Evolutionary conservation across 805 yeast genomes (phyloP).

Genomic region (Priceomyces medius): DNA sequence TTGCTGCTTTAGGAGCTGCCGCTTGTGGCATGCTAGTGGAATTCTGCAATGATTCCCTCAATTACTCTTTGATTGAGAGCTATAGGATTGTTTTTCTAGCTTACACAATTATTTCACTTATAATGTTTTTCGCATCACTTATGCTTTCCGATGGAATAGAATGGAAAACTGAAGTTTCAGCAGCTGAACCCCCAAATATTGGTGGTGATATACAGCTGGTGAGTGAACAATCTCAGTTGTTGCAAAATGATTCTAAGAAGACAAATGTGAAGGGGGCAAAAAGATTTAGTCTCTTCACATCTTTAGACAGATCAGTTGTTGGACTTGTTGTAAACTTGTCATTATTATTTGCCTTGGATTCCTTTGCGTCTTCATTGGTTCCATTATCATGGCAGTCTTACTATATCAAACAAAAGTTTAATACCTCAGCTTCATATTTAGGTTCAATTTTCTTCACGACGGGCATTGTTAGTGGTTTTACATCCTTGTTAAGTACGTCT

Average conservation of each 20-base stretch:
- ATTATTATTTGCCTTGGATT: conserved; percentile 40
- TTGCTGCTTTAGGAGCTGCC: conserved; percentile 48
- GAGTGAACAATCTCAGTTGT: conserved; percentile 17
- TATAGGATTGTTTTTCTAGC: conserved; percentile 30
- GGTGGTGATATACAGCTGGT: conserved; percentile 2
- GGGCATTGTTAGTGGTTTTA: conserved; percentile 37
- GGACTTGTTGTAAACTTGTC: conserved; percentile 33
- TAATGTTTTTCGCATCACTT: conserved; percentile 17
- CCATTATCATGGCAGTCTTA: conserved; percentile 48
- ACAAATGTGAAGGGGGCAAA: conserved; percentile 3
- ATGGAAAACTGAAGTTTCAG: conserved; percentile 9
- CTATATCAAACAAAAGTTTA: conserved; percentile 39
- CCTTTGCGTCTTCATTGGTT: conserved; percentile 44
- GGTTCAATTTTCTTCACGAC: conserved; percentile 42
- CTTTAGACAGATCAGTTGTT: conserved; percentile 16
- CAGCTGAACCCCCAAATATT: neutral
- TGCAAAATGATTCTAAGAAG: conserved; percentile 4
- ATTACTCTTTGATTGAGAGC: conserved; percentile 21
- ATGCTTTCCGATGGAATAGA: conserved; percentile 19
- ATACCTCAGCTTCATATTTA: conserved; percentile 30
- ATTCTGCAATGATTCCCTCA: conserved; percentile 11
- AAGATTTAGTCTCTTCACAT: conserved; percentile 18
- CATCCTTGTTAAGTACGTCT: conserved; percentile 43
- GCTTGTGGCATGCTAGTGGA: conserved; percentile 34
- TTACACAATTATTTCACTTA: conserved; percentile 20